Percentiles rank a stretch among this genome's conserved stretches.
Conservation (phyloP, 352 stramenopile genomes). For the Globisporangium perplexum region DNA sequence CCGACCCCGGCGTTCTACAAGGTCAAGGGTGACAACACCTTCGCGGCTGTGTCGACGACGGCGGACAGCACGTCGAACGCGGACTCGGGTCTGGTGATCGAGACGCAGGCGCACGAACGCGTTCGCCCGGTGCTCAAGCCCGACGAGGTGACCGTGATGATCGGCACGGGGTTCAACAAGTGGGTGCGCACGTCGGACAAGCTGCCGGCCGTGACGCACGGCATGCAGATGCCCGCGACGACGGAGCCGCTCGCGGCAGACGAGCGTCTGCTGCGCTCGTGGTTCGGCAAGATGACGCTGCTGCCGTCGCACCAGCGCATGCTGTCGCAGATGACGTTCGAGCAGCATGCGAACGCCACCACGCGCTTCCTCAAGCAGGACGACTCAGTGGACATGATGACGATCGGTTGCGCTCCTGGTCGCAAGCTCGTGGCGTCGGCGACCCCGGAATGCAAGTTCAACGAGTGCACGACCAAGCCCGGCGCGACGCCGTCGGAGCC, state of each 20-base stretch:
- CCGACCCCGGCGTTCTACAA: constrained; percentile 47
- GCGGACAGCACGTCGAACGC: constrained; percentile 21
- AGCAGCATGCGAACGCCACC: constrained; percentile 31
- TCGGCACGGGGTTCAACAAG: constrained; percentile 46
- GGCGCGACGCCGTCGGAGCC: constrained; percentile 20
- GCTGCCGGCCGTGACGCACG: constrained; percentile 51
- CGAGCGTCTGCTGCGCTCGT: constrained; percentile 37
- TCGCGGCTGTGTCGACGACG: constrained; percentile 13
- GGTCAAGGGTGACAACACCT: constrained; percentile 24
- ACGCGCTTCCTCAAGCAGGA: constrained; percentile 24
- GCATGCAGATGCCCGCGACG: constrained; percentile 43
- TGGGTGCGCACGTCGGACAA: constrained; percentile 42
- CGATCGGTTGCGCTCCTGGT: constrained; percentile 31
- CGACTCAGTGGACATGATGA: constrained; percentile 19
- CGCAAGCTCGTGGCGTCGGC: constrained; percentile 31
- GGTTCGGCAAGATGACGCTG: constrained; percentile 64
- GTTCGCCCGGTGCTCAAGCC: constrained; percentile 45
- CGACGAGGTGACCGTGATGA: constrained; percentile 52
- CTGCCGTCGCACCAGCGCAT: constrained; percentile 49
- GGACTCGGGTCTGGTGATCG: constrained; percentile 50
- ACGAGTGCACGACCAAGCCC: constrained; percentile 23
- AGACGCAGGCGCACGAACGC: constrained; percentile 28
- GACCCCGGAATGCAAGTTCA: constrained; percentile 22
- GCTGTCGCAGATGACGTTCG: constrained; percentile 39
- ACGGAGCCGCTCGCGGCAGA: constrained; percentile 12